Conservation (phyloP, 371 early-diverging fungal genomes). For the Rhizomucor pusillus region DNA sequence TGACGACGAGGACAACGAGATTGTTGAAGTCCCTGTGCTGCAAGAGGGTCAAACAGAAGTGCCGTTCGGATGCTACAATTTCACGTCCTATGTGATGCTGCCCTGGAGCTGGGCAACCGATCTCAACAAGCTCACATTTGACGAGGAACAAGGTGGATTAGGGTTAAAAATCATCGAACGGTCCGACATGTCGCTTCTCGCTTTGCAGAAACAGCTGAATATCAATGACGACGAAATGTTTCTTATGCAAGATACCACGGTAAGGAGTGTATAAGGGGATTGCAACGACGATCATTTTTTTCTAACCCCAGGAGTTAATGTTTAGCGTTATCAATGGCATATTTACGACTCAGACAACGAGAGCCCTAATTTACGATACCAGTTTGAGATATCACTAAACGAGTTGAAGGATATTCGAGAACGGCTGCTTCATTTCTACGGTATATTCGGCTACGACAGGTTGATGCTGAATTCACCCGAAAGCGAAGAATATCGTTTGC, state of each 20-base stretch:
- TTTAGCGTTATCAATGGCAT: conserved; percentile 31
- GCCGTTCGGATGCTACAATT: conserved; percentile 25
- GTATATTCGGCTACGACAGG: conserved; percentile 28
- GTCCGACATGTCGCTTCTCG: conserved; percentile 16
- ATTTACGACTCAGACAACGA: conserved; percentile 11
- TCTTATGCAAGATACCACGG: conserved; percentile 25
- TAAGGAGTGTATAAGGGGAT: conserved; percentile 10
- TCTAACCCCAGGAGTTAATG: too few relatives aligned
- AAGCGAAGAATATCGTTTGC: conserved; percentile 21
- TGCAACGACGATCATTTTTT: neutral
- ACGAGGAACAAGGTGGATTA: conserved; percentile 21
- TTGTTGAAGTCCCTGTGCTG: conserved; percentile 11
- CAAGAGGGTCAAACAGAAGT: conserved; percentile 11
- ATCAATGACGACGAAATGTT: conserved; percentile 19
- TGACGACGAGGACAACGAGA: conserved; percentile 7
- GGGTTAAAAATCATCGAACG: conserved; percentile 25
- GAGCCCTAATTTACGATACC: conserved; percentile 20
- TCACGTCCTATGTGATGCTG: conserved; percentile 21
- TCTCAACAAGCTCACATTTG: conserved; percentile 15
- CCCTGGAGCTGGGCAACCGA: conserved; percentile 30
- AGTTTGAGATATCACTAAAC: conserved; percentile 18
- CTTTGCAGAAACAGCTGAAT: conserved; percentile 15
- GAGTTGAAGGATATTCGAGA: conserved; percentile 15
- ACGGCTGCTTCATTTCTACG: conserved; percentile 27
- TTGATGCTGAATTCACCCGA: conserved; percentile 9